Percentiles rank a stretch among this genome's conserved stretches.
phyloP scores from a whole-genome alignment of 176 grass and related monocot genomes.

The Eragrostis curvula region DNA sequence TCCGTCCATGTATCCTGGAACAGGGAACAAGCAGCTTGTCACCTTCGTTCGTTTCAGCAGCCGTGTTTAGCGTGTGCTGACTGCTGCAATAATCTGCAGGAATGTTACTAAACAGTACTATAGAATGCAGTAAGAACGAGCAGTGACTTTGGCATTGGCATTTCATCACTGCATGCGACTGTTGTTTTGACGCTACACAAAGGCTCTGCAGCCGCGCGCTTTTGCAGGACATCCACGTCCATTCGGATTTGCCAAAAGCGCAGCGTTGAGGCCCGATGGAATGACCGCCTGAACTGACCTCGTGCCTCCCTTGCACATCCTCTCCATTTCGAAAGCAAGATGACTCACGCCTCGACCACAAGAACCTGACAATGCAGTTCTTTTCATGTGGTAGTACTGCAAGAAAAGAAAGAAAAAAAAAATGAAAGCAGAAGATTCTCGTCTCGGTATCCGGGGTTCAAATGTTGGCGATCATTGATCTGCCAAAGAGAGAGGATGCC shows the following conservation, averaged over 20 bases:
- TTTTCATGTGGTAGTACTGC: slow-evolving; percentile 11
- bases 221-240: neutral
- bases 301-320: neutral
- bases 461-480: slow-evolving; percentile 39
- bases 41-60: neutral
- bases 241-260: neutral
- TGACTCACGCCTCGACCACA: slow-evolving; percentile 16
- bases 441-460: neutral
- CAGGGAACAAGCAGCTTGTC: neutral
- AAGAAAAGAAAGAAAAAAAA: neutral
- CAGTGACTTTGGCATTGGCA: neutral
- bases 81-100: neutral
- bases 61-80: neutral
- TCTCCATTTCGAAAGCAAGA: neutral
- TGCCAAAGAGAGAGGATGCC: slow-evolving; percentile 11
- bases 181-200: neutral
- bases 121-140: neutral
- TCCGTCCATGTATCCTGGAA: neutral
- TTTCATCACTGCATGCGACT: neutral
- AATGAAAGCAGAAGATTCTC: slow-evolving; percentile 37
- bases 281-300: neutral
- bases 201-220: neutral
- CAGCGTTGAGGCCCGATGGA: neutral
- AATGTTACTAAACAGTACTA: neutral
- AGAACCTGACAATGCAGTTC: neutral